Evolutionary conservation across 352 stramenopile species (phyloP), one percentile per base, ranked within the genome.

Genomic region (Pythium rishiriense): DNA sequence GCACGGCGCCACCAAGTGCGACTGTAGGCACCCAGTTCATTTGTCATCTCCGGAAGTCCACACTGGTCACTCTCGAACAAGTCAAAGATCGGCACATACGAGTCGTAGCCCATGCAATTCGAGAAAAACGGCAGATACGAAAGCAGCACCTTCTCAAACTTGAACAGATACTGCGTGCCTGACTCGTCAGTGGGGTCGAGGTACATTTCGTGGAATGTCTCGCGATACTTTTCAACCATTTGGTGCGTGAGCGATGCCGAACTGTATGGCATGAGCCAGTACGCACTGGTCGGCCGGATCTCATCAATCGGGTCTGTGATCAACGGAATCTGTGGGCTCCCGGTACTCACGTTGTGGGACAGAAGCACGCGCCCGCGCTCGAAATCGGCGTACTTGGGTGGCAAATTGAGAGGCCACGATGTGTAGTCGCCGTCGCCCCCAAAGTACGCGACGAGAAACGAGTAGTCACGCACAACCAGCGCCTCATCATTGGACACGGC

Each of bases 91-190:
- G 95, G 91, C 62, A 99, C 87, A 56, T 98, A 94, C 64, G 90
- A 98, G 79, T 99, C 97, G 63, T 98, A 99, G 51, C 96, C 87
- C 73, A 88, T 86, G 73, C 97, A 99, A 54, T 97, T 98, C 7
- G 93, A 98, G 50, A 98, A 90, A 64, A 98, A 99, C 9, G 97
- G 97, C 29, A 99, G 51, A 67, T 99, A 99, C 8, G 97, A 89
- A 0, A 99, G 71, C 54, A 98, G 29, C 21, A 95, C 49, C 39
- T 87, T 91, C 19, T 92, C 72, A 51, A 95, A 93, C 37, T 81
- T 80, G 69, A 91, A 95, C 31, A 83, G 12, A 37, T 84, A 89
- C 62, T 91, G 76, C 10, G 72, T 60, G 1, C 59, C 57, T 0
- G 75, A 75, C 3, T 62, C 46, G 37, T 89, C 80, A 0, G 70